Base-by-base conservation (phyloP, 768 basidiomycete genomes). In the Pulveroboletus sp. region DNA sequence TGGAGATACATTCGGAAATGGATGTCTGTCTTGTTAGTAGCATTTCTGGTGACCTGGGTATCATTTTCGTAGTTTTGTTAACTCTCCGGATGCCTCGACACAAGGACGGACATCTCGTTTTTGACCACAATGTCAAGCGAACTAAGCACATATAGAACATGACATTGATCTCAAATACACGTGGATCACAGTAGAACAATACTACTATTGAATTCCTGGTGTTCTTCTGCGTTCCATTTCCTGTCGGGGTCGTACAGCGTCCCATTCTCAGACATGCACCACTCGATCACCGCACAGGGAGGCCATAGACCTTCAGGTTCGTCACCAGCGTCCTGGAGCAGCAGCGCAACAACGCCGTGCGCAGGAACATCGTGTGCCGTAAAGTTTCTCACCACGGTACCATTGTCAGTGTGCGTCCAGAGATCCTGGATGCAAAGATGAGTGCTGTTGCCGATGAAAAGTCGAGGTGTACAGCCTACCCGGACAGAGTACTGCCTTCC, bases 371-470 rank as follows among this genome's bases (percentile, higher is more conserved):
- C 67, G 8, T 68, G 44, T 5, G 70, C 74, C 3, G 78, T 80
- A 57, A 85, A 73, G 61, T 77, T 81, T 15, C 85, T 76, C 21
- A 81, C 71, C 1, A 78, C 79, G 0, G 81, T 86, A 3, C 83
- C 83, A 56, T 85, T 86, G 57, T 83, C 70, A 18, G 82, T 85
- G 62, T 87, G 85, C 4, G 79, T 63, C 86, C 86, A 88, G 2
- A 87, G 71, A 58, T 88, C 86, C 82, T 87, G 49, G 18, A 37
- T 18, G 26, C 15, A 39, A 33, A 38, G 6, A 21, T 54, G 39
- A 56, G 31, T 18, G 21, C 27, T 27, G 21, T 18, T 12, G 12
- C 18, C 1, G 35, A 35, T 2, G 33, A 44, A 52, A 31, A 15
- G 4, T 11, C 9, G 5, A 28, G 27, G 3, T 17, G 18, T 12